These are phyloP conservation scores for Aulographum hederae DNA, from an alignment of 2,329 filamentous ascomycete species.

Conservation along the genomic window DNA sequence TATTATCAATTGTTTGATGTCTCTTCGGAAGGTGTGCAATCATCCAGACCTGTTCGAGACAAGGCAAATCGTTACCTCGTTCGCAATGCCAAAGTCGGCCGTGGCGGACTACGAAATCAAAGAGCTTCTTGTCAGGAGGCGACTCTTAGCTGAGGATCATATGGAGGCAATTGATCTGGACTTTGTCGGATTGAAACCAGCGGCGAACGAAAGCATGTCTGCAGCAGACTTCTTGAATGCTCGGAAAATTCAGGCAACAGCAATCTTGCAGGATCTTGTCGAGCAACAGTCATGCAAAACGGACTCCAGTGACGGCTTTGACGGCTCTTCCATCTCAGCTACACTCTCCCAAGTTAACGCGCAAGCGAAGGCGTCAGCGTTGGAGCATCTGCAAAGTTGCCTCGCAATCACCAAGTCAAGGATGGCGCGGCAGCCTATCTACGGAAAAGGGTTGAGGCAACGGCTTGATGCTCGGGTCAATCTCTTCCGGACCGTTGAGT, in stretches of 20 bases:
- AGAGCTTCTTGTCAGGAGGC: constrained; percentile 49
- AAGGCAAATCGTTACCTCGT: constrained; percentile 88
- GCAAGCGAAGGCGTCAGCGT: no score
- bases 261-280: constrained; percentile 50
- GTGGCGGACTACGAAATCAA: constrained; percentile 55
- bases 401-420: no score
- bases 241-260: constrained; percentile 39
- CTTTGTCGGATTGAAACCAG: constrained; percentile 64
- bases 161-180: constrained; percentile 44
- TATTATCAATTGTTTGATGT: constrained; percentile 97
- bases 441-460: no score
- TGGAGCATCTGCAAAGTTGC: no score
- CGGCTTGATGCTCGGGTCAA: no score
- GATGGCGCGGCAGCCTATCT: no score
- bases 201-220: constrained; percentile 42
- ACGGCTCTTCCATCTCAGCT: no score
- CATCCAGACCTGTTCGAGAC: constrained; percentile 95
- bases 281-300: no score
- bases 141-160: constrained; percentile 43
- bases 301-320: no score
- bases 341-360: no score
- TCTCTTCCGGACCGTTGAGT: no score
- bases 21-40: constrained; percentile 93
- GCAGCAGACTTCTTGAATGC: constrained; percentile 30
- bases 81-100: constrained; percentile 72